These are phyloP conservation scores for Fusarium phyllophilum DNA, from an alignment of 2,329 filamentous ascomycete species.

Conservation along the genomic window DNA sequence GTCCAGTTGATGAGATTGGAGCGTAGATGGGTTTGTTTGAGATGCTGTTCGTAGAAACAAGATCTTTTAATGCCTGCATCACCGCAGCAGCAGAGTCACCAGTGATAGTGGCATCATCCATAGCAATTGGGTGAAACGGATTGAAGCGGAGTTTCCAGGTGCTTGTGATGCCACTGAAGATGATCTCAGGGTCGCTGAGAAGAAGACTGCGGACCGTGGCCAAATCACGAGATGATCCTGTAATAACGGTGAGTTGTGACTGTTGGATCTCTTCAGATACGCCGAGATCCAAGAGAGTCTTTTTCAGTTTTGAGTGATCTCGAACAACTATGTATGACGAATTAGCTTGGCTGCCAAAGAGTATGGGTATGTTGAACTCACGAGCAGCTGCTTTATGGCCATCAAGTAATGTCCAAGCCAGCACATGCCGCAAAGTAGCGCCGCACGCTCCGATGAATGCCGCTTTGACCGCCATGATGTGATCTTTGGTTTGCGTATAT, in stretches of 20 bases:
- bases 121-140: background rate
- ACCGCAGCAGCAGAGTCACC: background rate
- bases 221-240: background rate
- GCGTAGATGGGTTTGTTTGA: background rate
- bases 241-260: background rate
- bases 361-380: background rate
- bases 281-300: background rate
- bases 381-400: background rate
- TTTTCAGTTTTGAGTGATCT: background rate
- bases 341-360: background rate
- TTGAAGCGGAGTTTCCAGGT: background rate
- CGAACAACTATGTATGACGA: background rate
- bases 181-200: background rate
- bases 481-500: no score
- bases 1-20: background rate
- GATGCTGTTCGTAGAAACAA: background rate
- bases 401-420: background rate
- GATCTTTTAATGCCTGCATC: background rate
- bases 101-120: background rate
- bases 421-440: background rate
- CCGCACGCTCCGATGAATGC: background rate
- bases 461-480: background rate
- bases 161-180: background rate
- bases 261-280: background rate
- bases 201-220: background rate